Base-by-base conservation (phyloP, 805 yeast genomes). In the Starmerella khaoyaiensis region DNA sequence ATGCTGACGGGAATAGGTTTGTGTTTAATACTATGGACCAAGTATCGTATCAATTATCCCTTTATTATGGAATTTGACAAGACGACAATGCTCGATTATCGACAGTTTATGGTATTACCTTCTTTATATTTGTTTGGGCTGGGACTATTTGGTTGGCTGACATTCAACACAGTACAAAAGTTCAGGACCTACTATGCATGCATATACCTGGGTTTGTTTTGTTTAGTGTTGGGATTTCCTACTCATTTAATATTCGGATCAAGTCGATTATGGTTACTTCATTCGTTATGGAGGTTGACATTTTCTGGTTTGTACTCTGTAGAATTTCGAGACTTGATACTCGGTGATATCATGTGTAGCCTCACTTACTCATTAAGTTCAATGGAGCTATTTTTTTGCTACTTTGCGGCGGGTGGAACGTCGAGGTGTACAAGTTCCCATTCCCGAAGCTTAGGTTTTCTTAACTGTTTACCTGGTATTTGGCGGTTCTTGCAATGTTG, bases 401-500 rank as follows among this genome's bases (percentile, higher is more conserved):
- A 83, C 18, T 86, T 82, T 54, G 69, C 76, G 1, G 44, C 43
- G 1, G 44, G 41, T 3, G 16, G 35, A 3, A 47, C 50, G 1
- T 60, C 62, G 12, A 55, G 47, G 1, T 86, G 96, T 63, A 93
- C 93, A 0, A 81, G 94, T 0, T 65, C 79, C 0, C 68, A 67
- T 44, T 84, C 95, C 1, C 68, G 79, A 39, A 48, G 68, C 1
- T 69, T 87, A 74, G 98, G 97, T 1, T 81, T 86, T 46, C 66
- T 87, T 47, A 68, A 84, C 22, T 68, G 93, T 7, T 55, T 90
- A 15, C 98, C 98, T 0, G 77, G 83, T 41, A 71, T 81, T 29
- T 83, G 94, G 84, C 79, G 98, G 60, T 72, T 80, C 40, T 54
- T 87, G 39, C 98, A 90, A 56, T 90, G 98, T 59, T 55, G 79